Evolutionary conservation across 495 filamentous ascomycete species (phyloP).

Genomic region (Trypethelium eluteriae): DNA sequence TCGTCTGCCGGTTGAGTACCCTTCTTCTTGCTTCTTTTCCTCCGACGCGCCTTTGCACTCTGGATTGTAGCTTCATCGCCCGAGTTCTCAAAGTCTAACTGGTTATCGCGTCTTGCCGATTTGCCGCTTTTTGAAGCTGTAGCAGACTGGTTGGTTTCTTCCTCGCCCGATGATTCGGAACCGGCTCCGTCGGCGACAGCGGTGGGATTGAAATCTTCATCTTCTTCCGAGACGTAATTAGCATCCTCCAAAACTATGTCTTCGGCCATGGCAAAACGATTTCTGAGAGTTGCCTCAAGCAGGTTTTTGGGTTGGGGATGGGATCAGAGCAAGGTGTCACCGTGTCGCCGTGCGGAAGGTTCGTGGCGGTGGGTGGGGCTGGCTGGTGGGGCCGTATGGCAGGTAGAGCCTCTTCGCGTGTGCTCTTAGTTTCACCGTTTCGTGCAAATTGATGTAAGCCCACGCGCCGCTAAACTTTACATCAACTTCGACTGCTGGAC

Average conservation of each 20-base stretch:
- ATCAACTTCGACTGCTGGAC: neutral
- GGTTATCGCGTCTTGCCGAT: constrained; percentile 19
- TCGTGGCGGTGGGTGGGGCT: neutral
- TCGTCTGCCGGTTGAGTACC: constrained; percentile 11
- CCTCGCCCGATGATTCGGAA: constrained; percentile 20
- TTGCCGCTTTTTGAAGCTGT: constrained; percentile 13
- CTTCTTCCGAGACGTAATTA: constrained; percentile 22
- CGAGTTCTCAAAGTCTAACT: constrained; percentile 23
- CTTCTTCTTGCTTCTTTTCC: constrained; percentile 18
- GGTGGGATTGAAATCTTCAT: constrained; percentile 29
- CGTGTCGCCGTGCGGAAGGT: neutral
- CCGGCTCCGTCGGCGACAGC: constrained; percentile 12
- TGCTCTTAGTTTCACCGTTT: neutral
- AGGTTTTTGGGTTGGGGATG: neutral
- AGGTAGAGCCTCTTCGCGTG: too few species aligned
- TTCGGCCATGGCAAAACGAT: neutral
- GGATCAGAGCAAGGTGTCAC: neutral
- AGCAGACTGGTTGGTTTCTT: constrained; percentile 13
- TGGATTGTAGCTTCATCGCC: constrained; percentile 28
- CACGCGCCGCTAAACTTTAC: neutral
- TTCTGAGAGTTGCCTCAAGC: neutral
- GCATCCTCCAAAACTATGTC: constrained; percentile 14
- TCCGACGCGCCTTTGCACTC: constrained; percentile 12
- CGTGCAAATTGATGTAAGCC: too few species aligned
- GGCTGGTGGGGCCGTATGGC: too few species aligned